Conservation (phyloP, 805 yeast species). For the Ascoidea rubescens region DNA sequence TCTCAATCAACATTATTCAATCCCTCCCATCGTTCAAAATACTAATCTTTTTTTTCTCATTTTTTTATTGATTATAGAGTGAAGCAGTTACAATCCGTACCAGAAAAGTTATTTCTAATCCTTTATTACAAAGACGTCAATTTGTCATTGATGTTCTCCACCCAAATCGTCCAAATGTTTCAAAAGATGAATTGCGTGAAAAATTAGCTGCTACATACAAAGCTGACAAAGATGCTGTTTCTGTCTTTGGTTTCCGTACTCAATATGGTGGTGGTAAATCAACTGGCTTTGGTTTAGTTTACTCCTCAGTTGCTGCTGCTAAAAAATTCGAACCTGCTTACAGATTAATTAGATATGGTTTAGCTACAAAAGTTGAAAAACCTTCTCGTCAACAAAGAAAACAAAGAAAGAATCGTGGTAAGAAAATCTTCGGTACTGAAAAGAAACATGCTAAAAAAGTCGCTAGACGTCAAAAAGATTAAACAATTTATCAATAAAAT, state of each 20-base stretch:
- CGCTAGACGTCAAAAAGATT: constrained; percentile 84
- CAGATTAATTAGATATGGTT: constrained; percentile 98
- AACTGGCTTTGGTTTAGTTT: constrained; percentile 97
- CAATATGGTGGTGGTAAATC: constrained; percentile 99
- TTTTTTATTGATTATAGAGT: constrained; percentile 39
- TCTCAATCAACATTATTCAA: too few species aligned
- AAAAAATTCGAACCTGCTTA: constrained; percentile 98
- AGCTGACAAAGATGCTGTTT: constrained; percentile 85
- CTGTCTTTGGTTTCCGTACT: constrained; percentile 99
- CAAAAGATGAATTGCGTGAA: constrained; percentile 98
- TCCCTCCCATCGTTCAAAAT: neutral
- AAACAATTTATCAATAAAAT: too few species aligned
- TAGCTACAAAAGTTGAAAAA: constrained; percentile 92
- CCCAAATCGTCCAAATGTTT: constrained; percentile 98
- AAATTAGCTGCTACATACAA: constrained; percentile 79
- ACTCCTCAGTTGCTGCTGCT: constrained; percentile 95
- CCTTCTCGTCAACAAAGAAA: constrained; percentile 99
- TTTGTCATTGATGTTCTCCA: constrained; percentile 98
- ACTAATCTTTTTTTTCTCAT: neutral
- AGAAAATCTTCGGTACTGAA: constrained; percentile 98
- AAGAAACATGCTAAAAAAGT: constrained; percentile 84
- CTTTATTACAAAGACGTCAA: constrained; percentile 98
- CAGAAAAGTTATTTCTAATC: constrained; percentile 97
- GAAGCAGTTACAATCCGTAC: constrained; percentile 99
- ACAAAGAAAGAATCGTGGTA: constrained; percentile 99